Percentiles rank a stretch among this genome's conserved stretches.
These are phyloP conservation scores for Cardamine occulta DNA, from an alignment of 345 rosid species.

Conservation along the genomic window DNA sequence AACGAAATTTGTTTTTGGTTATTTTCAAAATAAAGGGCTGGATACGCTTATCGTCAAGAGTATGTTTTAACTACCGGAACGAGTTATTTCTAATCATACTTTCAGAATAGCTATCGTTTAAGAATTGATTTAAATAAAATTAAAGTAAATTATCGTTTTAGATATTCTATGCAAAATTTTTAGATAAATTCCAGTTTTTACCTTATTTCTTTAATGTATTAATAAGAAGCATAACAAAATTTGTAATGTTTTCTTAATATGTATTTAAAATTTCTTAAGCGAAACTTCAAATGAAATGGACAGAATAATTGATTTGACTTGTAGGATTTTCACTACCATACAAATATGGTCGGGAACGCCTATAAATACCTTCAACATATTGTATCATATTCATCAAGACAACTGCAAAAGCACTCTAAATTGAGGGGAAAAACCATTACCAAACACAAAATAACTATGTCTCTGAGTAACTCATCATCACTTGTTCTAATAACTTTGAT, in stretches of 20 bases:
- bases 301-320: conserved; percentile 10
- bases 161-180: neutral
- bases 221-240: neutral
- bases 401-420: conserved; percentile 17
- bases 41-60: too few species aligned
- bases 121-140: neutral
- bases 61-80: neutral
- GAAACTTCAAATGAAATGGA: neutral
- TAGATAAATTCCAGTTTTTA: neutral
- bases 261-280: neutral
- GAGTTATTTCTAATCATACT: too few species aligned
- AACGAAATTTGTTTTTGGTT: neutral
- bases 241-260: neutral
- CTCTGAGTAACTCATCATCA: conserved; percentile 34
- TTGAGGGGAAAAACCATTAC: neutral
- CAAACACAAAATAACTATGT: conserved; percentile 33
- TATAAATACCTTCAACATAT: conserved; percentile 37
- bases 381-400: conserved; percentile 37
- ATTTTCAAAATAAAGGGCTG: too few species aligned
- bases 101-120: too few species aligned
- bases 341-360: conserved; percentile 19
- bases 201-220: too few species aligned
- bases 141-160: neutral
- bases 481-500: conserved; percentile 33
- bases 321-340: conserved; percentile 21